Conservation (phyloP, 2,329 filamentous ascomycete species). For the Stagonosporopsis tanaceti region DNA sequence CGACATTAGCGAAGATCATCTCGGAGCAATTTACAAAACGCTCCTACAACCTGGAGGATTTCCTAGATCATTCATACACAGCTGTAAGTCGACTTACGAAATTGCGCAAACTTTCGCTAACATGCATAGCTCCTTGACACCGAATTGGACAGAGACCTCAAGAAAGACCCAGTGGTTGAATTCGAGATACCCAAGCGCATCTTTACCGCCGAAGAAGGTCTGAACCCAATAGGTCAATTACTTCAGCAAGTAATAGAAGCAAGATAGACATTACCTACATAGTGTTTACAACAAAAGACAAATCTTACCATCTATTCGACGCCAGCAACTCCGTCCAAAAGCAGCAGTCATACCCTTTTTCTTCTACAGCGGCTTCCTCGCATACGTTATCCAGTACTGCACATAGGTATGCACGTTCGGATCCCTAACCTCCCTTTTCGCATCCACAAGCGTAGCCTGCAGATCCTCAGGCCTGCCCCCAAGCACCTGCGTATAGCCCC, state of each 20-base stretch:
- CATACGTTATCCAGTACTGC: slow-evolving; percentile 34
- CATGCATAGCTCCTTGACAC: slow-evolving; percentile 74
- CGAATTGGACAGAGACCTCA: slow-evolving; percentile 83
- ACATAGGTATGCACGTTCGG: slow-evolving; percentile 35
- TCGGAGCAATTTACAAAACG: slow-evolving; percentile 98
- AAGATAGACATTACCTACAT: slow-evolving; percentile 23
- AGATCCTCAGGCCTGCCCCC: slow-evolving; percentile 25
- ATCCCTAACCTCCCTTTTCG: slow-evolving; percentile 32
- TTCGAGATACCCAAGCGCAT: slow-evolving; percentile 92
- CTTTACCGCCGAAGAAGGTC: slow-evolving; percentile 59
- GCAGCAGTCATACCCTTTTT: neutral
- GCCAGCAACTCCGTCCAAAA: slow-evolving; percentile 4
- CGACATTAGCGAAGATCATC: slow-evolving; percentile 90
- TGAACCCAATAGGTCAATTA: slow-evolving; percentile 43
- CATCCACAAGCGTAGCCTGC: slow-evolving; percentile 28
- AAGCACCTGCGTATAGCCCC: slow-evolving; percentile 31
- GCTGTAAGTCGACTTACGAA: slow-evolving; percentile 64
- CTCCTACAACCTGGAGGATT: slow-evolving; percentile 94
- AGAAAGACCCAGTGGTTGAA: slow-evolving; percentile 87
- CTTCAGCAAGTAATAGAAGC: slow-evolving; percentile 43
- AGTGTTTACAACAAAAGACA: slow-evolving; percentile 1
- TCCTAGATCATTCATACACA: slow-evolving; percentile 91
- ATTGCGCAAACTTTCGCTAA: slow-evolving; percentile 2
- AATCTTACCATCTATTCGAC: neutral
- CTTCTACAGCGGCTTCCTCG: slow-evolving; percentile 4